phyloP scores from a whole-genome alignment of 2,329 filamentous ascomycete genomes.

The Aureobasidium sp. region DNA sequence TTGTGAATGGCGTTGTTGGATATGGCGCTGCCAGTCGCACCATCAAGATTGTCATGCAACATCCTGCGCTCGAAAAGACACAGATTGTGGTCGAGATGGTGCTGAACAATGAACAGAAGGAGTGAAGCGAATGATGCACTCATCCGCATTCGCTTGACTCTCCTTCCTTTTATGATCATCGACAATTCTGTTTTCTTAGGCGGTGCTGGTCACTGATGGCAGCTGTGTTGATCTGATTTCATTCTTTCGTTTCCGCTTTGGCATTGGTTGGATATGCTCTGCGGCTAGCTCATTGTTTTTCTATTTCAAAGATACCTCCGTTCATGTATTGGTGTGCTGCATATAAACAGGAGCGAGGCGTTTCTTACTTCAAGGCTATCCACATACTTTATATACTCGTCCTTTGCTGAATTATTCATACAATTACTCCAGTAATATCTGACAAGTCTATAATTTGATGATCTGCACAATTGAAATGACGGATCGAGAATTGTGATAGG shows the following conservation, averaged over 20 bases:
- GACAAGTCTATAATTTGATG: too few relatives aligned
- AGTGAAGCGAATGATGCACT: conserved; percentile 16
- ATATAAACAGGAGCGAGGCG: conserved; percentile 7
- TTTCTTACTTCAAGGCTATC: background rate
- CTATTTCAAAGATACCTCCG: conserved; percentile 4
- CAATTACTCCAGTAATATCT: too few relatives aligned
- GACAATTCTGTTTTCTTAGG: too few relatives aligned
- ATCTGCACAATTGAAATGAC: background rate
- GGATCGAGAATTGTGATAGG: background rate
- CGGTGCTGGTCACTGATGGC: background rate
- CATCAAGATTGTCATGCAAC: conserved; percentile 91
- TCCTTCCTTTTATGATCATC: background rate
- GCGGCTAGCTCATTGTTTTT: background rate
- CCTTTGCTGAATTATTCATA: too few relatives aligned
- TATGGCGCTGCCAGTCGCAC: conserved; percentile 51
- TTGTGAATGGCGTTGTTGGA: conserved; percentile 26
- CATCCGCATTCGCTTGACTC: background rate
- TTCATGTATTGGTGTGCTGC: conserved; percentile 7
- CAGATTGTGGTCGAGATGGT: conserved; percentile 90
- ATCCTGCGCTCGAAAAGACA: conserved; percentile 75
- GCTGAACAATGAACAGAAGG: conserved; percentile 67
- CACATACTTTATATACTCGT: too few relatives aligned
- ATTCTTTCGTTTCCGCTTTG: background rate
- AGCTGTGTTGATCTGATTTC: background rate
- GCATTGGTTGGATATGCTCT: background rate